Evolutionary conservation across 192 early-diverging fungal genomes (phyloP).

Genomic region (Paraglomus brasilianum): DNA sequence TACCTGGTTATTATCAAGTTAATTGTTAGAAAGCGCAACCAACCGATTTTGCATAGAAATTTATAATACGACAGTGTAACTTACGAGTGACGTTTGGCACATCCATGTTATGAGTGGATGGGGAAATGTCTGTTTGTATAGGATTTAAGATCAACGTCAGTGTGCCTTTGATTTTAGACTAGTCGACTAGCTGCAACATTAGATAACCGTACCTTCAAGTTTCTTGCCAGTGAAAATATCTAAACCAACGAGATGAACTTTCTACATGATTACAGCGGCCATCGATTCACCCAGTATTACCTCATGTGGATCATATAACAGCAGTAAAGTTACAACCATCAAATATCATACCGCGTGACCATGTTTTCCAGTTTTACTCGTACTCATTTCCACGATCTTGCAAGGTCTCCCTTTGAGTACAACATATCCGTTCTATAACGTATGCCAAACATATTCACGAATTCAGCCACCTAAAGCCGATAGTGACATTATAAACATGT

Average conservation of each 20-base stretch:
- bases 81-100: constrained; percentile 90
- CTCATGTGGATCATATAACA: not conserved
- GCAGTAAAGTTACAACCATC: not conserved
- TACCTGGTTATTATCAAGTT: constrained; percentile 6
- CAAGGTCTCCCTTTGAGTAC: constrained; percentile 99
- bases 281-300: not conserved
- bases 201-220: constrained; percentile 62
- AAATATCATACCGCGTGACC: constrained; percentile 76
- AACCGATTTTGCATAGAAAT: not conserved
- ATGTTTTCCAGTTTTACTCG: constrained; percentile 99
- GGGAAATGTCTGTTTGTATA: constrained; percentile 76
- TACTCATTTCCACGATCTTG: constrained; percentile 99
- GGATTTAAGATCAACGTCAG: no score
- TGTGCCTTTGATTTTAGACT: no score
- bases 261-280: constrained; percentile 39
- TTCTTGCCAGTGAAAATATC: constrained; percentile 99
- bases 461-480: no score
- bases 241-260: constrained; percentile 91
- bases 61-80: not conserved
- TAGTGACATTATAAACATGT: no score
- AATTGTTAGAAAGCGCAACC: not conserved
- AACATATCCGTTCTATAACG: constrained; percentile 80
- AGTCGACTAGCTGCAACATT: not conserved
- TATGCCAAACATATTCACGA: no score
- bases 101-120: constrained; percentile 99